A percentile compares a stretch with the other conserved stretches of the same genome.
Conservation (phyloP, 345 rosid genomes). For the Rhizophora mangle region DNA sequence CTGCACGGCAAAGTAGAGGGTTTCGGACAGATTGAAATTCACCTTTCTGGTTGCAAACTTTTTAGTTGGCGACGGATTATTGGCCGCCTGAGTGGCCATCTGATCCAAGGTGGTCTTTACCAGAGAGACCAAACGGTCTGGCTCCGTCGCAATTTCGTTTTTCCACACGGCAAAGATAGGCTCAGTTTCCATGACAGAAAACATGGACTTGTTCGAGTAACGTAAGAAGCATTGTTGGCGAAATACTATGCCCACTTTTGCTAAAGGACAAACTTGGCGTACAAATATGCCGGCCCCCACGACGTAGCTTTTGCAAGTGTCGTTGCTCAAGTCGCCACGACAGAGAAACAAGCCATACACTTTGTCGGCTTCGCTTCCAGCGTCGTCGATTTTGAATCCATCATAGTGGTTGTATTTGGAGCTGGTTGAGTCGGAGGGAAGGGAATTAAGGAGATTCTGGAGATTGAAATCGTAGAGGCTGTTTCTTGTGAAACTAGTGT, state of each 20-base stretch:
- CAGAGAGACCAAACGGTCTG: not conserved
- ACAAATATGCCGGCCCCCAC: not conserved
- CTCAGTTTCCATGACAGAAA: not conserved
- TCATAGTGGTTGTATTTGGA: not conserved
- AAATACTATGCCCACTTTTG: constrained; percentile 30
- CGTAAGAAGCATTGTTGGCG: constrained; percentile 34
- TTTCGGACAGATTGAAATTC: constrained; percentile 9
- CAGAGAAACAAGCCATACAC: constrained; percentile 23
- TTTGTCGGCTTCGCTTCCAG: not conserved
- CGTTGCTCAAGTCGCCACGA: not conserved
- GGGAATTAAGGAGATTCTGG: constrained; percentile 14
- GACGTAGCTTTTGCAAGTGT: constrained; percentile 18
- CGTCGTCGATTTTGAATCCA: not conserved
- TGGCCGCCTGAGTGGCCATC: constrained; percentile 7
- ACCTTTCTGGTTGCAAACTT: constrained; percentile 24
- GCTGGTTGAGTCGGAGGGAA: not conserved
- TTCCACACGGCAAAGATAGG: not conserved
- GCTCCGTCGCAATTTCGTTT: not conserved
- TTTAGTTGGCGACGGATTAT: constrained; percentile 4
- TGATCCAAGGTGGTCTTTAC: constrained; percentile 5
- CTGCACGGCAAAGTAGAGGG: constrained; percentile 34
- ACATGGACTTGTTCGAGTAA: constrained; percentile 23
- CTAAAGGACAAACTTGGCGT: constrained; percentile 16
- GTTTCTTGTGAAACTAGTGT: too few species aligned
- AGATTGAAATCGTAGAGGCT: too few species aligned